phyloP scores from a whole-genome alignment of 495 filamentous ascomycete species.

The Podospora didyma region DNA sequence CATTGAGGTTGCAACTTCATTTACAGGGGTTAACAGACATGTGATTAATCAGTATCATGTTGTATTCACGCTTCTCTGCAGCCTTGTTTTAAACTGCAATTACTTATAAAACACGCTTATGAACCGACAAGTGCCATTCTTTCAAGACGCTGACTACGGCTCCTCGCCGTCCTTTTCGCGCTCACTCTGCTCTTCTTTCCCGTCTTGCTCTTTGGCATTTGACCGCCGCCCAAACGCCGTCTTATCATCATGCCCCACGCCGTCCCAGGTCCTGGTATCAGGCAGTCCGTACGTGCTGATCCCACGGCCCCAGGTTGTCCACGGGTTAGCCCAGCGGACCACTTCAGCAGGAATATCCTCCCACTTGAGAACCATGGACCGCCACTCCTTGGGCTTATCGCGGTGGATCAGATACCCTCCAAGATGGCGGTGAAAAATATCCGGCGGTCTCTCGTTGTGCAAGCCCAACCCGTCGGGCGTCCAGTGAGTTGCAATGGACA shows the following conservation, averaged over 20 bases:
- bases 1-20: too few species aligned
- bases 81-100: too few species aligned
- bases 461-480: neutral
- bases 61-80: too few species aligned
- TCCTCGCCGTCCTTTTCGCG: neutral
- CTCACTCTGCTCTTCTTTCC: neutral
- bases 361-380: constrained; percentile 11
- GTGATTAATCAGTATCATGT: too few species aligned
- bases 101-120: too few species aligned
- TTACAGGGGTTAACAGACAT: too few species aligned
- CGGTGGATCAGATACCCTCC: constrained; percentile 30
- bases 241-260: constrained; percentile 29
- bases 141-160: too few species aligned
- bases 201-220: constrained; percentile 12
- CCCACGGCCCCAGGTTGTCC: constrained; percentile 31
- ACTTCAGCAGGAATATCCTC: constrained; percentile 20
- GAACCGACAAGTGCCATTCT: too few species aligned
- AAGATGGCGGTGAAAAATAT: constrained; percentile 28
- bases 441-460: constrained; percentile 19
- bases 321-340: constrained; percentile 25
- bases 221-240: constrained; percentile 21
- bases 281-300: constrained; percentile 31
- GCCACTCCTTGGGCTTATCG: constrained; percentile 31
- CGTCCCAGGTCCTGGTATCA: constrained; percentile 33
- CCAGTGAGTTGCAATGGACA: constrained; percentile 26